These are phyloP conservation scores for Yarrowia alimentaria DNA, from an alignment of 805 yeast species.

Conservation along the genomic window DNA sequence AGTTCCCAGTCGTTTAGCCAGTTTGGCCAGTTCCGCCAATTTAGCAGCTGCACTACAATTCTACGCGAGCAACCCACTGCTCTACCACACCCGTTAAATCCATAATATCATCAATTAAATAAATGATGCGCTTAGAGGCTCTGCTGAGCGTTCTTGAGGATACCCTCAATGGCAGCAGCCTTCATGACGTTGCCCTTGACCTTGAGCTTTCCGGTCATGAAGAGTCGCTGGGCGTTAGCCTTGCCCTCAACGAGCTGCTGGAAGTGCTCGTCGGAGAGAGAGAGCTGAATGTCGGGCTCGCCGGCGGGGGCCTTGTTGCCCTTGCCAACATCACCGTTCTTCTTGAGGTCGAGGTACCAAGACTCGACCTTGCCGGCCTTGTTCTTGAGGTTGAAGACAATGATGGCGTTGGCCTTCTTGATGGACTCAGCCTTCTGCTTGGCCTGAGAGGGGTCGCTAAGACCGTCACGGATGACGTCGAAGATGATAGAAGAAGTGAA, in stretches of 20 bases:
- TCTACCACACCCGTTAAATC: too few relatives aligned
- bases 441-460: slow-evolving; percentile 36
- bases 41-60: too few relatives aligned
- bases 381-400: slow-evolving; percentile 66
- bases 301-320: slow-evolving; percentile 44
- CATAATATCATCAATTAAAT: slow-evolving; percentile 20
- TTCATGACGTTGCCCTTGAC: slow-evolving; percentile 89
- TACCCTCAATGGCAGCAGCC: slow-evolving; percentile 72
- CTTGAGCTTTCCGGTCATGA: slow-evolving; percentile 80
- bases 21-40: too few relatives aligned
- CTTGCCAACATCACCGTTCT: slow-evolving; percentile 52
- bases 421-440: slow-evolving; percentile 37
- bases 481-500: slow-evolving; percentile 44
- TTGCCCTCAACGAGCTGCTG: slow-evolving; percentile 71
- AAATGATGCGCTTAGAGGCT: slow-evolving; percentile 42
- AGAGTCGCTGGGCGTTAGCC: slow-evolving; percentile 80
- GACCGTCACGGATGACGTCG: slow-evolving; percentile 40
- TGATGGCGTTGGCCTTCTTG: slow-evolving; percentile 56
- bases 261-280: slow-evolving; percentile 65
- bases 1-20: too few relatives aligned
- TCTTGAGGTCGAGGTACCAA: slow-evolving; percentile 69
- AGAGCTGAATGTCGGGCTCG: slow-evolving; percentile 61
- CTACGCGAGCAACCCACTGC: too few relatives aligned
- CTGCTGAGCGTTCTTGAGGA: slow-evolving; percentile 56
- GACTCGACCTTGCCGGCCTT: slow-evolving; percentile 56